phyloP scores from a whole-genome alignment of 768 basidiomycete genomes.

The Mycena floridula region DNA sequence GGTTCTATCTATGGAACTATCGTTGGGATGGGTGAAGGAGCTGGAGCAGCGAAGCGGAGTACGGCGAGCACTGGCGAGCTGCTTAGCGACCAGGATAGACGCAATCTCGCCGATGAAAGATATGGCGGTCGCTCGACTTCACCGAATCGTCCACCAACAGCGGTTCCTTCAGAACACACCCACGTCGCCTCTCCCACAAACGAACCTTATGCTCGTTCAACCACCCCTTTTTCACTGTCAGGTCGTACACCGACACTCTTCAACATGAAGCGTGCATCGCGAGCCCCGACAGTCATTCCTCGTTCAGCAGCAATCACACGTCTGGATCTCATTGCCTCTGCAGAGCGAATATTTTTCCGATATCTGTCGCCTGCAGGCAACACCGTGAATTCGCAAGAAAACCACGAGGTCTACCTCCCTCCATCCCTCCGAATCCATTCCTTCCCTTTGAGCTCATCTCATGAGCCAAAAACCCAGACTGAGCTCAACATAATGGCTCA shows the following conservation, averaged over 20 bases:
- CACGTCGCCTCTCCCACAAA: constrained; percentile 44
- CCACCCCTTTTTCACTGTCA: constrained; percentile 75
- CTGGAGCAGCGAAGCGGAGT: constrained; percentile 60
- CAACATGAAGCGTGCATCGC: constrained; percentile 69
- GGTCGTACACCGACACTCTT: constrained; percentile 74
- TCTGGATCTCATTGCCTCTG: constrained; percentile 83
- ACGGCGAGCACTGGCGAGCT: constrained; percentile 76
- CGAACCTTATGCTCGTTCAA: constrained; percentile 52
- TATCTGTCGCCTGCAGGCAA: constrained; percentile 84
- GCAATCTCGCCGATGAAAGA: constrained; percentile 43
- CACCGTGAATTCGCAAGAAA: constrained; percentile 73
- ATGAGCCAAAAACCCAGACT: constrained; percentile 62
- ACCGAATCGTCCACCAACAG: constrained; percentile 43
- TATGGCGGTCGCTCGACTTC: constrained; percentile 51
- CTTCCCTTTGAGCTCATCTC: constrained; percentile 76
- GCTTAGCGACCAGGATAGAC: constrained; percentile 65
- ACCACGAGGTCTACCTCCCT: constrained; percentile 97
- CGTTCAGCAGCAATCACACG: constrained; percentile 88
- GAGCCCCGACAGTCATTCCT: constrained; percentile 91
- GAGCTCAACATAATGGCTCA: constrained; percentile 80
- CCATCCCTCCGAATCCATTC: constrained; percentile 85
- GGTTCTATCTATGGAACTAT: constrained; percentile 93
- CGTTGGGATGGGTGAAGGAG: constrained; percentile 61
- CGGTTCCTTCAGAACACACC: constrained; percentile 35
- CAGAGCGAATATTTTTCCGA: constrained; percentile 93